Evolutionary conservation across 192 early-diverging fungal genomes (phyloP), one percentile per base, ranked within the genome.

Genomic region (Dispira simplex): DNA sequence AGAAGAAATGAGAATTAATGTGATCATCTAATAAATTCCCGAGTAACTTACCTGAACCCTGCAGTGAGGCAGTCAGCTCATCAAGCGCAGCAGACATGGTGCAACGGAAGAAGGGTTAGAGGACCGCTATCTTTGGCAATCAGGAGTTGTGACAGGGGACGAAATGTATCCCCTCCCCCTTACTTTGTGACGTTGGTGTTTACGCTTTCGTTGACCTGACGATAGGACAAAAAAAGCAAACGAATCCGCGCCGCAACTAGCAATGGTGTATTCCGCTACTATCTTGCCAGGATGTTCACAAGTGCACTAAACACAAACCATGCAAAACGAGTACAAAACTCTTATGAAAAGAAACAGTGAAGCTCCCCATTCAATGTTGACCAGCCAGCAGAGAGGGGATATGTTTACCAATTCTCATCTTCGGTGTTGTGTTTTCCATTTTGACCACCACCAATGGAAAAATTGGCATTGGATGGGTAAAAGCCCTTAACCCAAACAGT

Each of bases 71-170:
- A 57, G n/a, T 26, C 13, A 57, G 21, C 3, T 57, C 55, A 20
- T 57, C 55, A 57, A 51, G n/a, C 49, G 49, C n/a, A 51, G 23
- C n/a, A 51, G 49, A 18, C 49, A 51, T 51, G 49, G 49, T 51
- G 23, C 49, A 51, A 23, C 23, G 23, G 16, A 51, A 23, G 4
- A 51, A 8, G n/a, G 23, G 49, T 3, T 4, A 51, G 49, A 20
- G 49, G 49, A 4, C 16, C 16, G 23, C 8, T 20, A 4, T 20
- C 16, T 20, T 51, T 20, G 49, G 16, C 23, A 51, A 20, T 18
- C 16, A 51, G 16, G 23, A 8, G 8, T 8, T 51, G 23, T 23
- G 4, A 51, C 16, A 51, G 49, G 49, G n/a, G 49, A 51, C 23
- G 49, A 51, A 51, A 18, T 23, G 23, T 4, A 23, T 4, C 16